Conservation (phyloP, 805 yeast species). For the Hanseniaspora singularis region DNA sequence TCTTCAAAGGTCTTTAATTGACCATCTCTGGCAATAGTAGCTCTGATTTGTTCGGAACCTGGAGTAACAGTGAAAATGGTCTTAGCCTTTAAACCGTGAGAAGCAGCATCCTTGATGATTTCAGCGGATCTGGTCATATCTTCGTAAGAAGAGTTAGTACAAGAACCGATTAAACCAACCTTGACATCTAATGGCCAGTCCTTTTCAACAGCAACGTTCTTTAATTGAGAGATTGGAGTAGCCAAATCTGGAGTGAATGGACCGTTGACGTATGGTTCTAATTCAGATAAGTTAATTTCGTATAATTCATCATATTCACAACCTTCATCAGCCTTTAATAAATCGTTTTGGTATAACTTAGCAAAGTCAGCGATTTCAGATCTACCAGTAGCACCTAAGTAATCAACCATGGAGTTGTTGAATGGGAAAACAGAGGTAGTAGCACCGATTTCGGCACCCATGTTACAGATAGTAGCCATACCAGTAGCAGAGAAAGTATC, state of each 20-base stretch:
- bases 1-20: slow-evolving; percentile 76
- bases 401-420: slow-evolving; percentile 79
- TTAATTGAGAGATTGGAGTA: slow-evolving; percentile 82
- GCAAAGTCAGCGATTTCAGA: slow-evolving; percentile 76
- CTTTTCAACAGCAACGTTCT: slow-evolving; percentile 68
- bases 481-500: slow-evolving; percentile 89
- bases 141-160: slow-evolving; percentile 97
- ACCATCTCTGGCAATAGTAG: slow-evolving; percentile 95
- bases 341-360: slow-evolving; percentile 49
- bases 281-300: slow-evolving; percentile 75
- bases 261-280: slow-evolving; percentile 95
- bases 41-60: slow-evolving; percentile 97
- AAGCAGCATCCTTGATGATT: slow-evolving; percentile 79
- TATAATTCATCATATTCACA: slow-evolving; percentile 87
- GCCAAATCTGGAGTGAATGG: slow-evolving; percentile 98
- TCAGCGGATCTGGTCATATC: slow-evolving; percentile 96
- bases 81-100: slow-evolving; percentile 84
- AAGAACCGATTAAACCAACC: slow-evolving; percentile 95
- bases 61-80: slow-evolving; percentile 89
- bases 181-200: slow-evolving; percentile 87
- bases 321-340: slow-evolving; percentile 79
- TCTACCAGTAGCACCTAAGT: slow-evolving; percentile 79
- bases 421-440: slow-evolving; percentile 96
- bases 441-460: slow-evolving; percentile 99
- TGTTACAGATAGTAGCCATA: slow-evolving; percentile 98